Evolutionary conservation across 1,284 basidiomycete species (phyloP).

Genomic region (Coniferiporia sulphurascens): DNA sequence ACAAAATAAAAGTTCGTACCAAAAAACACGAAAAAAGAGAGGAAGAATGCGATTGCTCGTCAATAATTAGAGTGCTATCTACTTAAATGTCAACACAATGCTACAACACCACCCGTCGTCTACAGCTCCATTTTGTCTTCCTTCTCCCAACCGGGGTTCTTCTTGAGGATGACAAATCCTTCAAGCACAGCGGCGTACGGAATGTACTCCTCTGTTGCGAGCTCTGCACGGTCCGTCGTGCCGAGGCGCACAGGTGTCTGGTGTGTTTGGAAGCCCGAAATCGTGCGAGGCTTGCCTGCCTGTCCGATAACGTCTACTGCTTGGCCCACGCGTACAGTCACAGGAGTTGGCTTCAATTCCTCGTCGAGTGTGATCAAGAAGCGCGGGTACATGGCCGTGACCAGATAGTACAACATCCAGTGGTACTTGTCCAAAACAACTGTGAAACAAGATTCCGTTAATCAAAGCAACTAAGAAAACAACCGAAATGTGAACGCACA

Average conservation of each 20-base stretch:
- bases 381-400: constrained; percentile 95
- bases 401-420: constrained; percentile 98
- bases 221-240: constrained; percentile 89
- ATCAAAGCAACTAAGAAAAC: background rate
- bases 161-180: constrained; percentile 84
- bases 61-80: constrained; percentile 9
- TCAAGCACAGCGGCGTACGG: constrained; percentile 87
- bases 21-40: background rate
- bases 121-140: constrained; percentile 79
- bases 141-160: constrained; percentile 81
- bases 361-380: constrained; percentile 98
- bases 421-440: constrained; percentile 93
- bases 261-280: constrained; percentile 96
- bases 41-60: background rate
- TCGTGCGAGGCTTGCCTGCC: constrained; percentile 87
- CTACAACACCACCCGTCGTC: constrained; percentile 11
- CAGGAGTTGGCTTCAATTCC: constrained; percentile 77
- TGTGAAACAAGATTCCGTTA: constrained; percentile 27
- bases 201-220: constrained; percentile 96
- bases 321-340: constrained; percentile 95
- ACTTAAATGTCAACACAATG: background rate
- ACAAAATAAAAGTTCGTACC: background rate
- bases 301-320: constrained; percentile 89
- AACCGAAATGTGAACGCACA: constrained; percentile 53
- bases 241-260: constrained; percentile 93